Base-by-base conservation (phyloP, 768 basidiomycete species). In the Clitopilus passeckerianus region DNA sequence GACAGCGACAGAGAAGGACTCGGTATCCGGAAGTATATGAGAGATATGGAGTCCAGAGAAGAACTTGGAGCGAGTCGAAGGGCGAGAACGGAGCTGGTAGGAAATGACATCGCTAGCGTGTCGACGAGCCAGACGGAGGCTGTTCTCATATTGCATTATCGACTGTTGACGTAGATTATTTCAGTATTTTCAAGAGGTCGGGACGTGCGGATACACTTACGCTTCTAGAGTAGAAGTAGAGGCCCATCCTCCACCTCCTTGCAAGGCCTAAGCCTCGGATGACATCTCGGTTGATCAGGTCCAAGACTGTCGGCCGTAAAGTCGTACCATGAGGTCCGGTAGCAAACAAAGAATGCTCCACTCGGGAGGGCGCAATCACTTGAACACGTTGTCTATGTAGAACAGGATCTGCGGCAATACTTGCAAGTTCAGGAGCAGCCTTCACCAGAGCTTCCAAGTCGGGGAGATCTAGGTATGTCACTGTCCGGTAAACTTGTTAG, bases 401-500 rank as follows among this genome's bases (percentile, higher is more conserved):
- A 9, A 86, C 78, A 0, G 84, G 86, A 68, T 91, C 89, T 6
- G 77, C 69, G 10, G 86, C 80, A 56, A 90, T 74, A 6, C 66
- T 67, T 7, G 78, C 77, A 6, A 90, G 74, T 22, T 68, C 60
- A 24, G 77, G 82, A 56, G 74, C 79, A 24, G 80, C 74, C 57
- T 74, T 78, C 7, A 81, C 77, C 41, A 89, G 68, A 1, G 76
- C 65, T 53, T 80, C 80, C 52, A 90, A 79, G 67, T 91, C 90
- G 0, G 90, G 89, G 6, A 90, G 70, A 70, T 91, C 90, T 57
- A 91, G 76, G 68, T 82, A 91, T 0, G 86, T 84, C 50, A 88
- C 89, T 90, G 59, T 1, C 23, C 20, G 52, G 15, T 44, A 53
- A 50, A 20, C 54, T 18, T 18, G 34, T 30, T 20, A 57, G 27